Base-by-base conservation (phyloP, 495 filamentous ascomycete species). In the Hypoxylon trugodes region DNA sequence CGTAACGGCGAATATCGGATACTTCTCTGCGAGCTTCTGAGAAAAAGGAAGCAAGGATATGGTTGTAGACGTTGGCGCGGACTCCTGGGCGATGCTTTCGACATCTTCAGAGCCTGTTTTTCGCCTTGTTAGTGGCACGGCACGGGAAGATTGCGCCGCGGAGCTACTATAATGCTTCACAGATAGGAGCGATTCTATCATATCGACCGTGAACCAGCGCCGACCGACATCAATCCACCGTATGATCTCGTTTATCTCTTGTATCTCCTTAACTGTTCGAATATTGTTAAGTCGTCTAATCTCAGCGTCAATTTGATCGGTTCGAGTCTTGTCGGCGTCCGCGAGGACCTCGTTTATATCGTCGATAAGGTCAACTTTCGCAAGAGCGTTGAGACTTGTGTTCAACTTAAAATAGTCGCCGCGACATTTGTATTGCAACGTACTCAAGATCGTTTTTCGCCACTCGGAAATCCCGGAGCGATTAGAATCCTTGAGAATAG, bases 191-290 rank as follows among this genome's bases (percentile, higher is more conserved):
- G 58, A 54, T 25, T 71, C 69, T 59, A 71, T 61, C 50, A 50
- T 45, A 3, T 66, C 51, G 15, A 69, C 35, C 4, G 61, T 10
- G 8, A 56, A 70, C 36, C 71, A 73, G 35, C 65, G 61, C 16
- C 74, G 68, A 9, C 75, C 75, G 18, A 66, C 68, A 6, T 71
- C 48, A 41, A 78, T 66, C 75, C 75, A 78, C 9, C 70, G 47
- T 15, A 78, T 75, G 19, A 78, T 76, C 54, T 76, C 74, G 26
- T 78, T 78, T 16, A 78, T 75, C 36, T 78, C 74, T 21, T 64
- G 61, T 25, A 76, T 73, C 49, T 78, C 75, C 47, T 76, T 76
- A 1, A 70, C 15, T 5, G 67, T 74, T n/a, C 67, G 70, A 5
- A 28, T 69, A n/a, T 66, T 70, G 51, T 78, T 78, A 21, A 76